A percentile compares a stretch with the other conserved stretches of the same genome.
These are phyloP conservation scores for Vitis rotundifolia DNA, from an alignment of 164 flowering plant species.

Conservation along the genomic window DNA sequence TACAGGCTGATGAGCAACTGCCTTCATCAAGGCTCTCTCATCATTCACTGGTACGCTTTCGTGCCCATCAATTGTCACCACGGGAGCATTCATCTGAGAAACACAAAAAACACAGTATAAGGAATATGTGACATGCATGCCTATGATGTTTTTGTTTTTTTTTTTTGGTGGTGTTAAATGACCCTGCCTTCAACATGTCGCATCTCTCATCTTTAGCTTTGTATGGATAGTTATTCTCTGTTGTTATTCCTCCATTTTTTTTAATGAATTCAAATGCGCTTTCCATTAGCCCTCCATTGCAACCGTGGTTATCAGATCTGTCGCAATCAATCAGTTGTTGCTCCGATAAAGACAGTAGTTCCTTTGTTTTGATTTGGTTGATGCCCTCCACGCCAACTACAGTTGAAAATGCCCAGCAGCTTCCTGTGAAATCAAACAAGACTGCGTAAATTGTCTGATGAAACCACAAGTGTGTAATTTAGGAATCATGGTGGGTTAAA, in stretches of 20 bases:
- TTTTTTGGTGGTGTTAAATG: neutral
- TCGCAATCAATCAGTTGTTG: constrained; percentile 76
- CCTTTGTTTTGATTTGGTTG: constrained; percentile 49
- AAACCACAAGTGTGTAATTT: too few relatives aligned
- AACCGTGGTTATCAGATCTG: constrained; percentile 44
- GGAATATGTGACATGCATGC: too few relatives aligned
- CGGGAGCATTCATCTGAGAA: constrained; percentile 24
- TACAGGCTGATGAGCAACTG: constrained; percentile 43
- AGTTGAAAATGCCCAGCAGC: constrained; percentile 80
- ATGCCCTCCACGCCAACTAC: constrained; percentile 67
- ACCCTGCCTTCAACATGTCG: constrained; percentile 35
- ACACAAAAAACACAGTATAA: too few relatives aligned
- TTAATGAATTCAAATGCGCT: constrained; percentile 51
- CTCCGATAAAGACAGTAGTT: constrained; percentile 60
- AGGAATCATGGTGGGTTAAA: too few relatives aligned
- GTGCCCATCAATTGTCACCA: constrained; percentile 41
- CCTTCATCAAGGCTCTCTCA: constrained; percentile 40
- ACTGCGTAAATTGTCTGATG: neutral
- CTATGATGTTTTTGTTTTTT: too few relatives aligned
- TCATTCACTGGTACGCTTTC: constrained; percentile 39
- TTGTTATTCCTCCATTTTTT: constrained; percentile 44
- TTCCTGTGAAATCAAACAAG: constrained; percentile 32
- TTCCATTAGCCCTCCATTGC: constrained; percentile 76
- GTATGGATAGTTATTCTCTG: constrained; percentile 55
- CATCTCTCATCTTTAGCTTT: constrained; percentile 42